Percentiles rank a stretch among this genome's conserved stretches.
Conservation (phyloP, 805 yeast species). For the Candida maltosa region DNA sequence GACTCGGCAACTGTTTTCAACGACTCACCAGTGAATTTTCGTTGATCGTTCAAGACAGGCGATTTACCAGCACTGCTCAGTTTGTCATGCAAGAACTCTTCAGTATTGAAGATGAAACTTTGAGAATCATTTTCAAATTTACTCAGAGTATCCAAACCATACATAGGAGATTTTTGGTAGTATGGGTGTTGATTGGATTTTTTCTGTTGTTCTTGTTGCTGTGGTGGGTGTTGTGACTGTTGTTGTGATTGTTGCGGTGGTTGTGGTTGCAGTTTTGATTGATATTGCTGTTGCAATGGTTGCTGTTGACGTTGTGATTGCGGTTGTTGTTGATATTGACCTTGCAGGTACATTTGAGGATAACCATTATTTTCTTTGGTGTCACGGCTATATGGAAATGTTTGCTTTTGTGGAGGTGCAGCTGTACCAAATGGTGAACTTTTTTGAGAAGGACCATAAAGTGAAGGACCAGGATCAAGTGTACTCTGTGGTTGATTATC, state of each 20-base stretch:
- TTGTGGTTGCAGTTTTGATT: neutral
- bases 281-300: neutral
- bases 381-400: too few relatives aligned
- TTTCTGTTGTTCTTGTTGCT: neutral
- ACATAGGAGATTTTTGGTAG: slow-evolving; percentile 2
- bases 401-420: too few relatives aligned
- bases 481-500: slow-evolving; percentile 1
- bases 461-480: neutral
- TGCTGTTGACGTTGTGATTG: neutral
- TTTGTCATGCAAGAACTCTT: slow-evolving; percentile 22
- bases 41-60: too few relatives aligned
- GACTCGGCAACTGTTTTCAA: too few relatives aligned
- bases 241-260: neutral
- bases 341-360: too few relatives aligned
- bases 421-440: too few relatives aligned
- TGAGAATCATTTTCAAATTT: slow-evolving; percentile 12
- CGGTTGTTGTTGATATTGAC: too few relatives aligned
- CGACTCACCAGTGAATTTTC: neutral
- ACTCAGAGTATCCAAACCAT: neutral
- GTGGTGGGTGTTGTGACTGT: neutral
- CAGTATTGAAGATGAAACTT: slow-evolving; percentile 14
- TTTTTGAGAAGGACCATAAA: too few relatives aligned
- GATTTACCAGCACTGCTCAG: too few relatives aligned
- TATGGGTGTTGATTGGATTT: slow-evolving; percentile 2
- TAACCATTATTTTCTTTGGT: too few relatives aligned